Conservation (phyloP, 129 eudicot species). For the Tagetes erecta region DNA sequence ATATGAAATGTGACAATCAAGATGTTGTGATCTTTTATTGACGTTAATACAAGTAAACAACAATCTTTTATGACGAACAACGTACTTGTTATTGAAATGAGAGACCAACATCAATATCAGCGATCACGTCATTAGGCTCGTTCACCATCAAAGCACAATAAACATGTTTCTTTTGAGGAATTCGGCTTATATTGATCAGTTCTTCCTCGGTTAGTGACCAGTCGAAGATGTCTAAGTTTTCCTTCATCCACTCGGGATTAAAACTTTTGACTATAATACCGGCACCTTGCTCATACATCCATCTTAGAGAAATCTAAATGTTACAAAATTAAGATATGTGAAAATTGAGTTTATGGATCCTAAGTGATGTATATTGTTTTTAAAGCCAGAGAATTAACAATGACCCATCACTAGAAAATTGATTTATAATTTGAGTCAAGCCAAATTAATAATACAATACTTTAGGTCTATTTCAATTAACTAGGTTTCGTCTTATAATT, state of each 20-base stretch:
- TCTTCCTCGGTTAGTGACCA: slow-evolving; percentile 37
- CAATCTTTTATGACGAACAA: not conserved
- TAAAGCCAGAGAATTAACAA: not conserved
- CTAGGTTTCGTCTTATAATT: no score
- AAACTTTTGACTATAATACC: slow-evolving; percentile 43
- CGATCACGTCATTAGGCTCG: slow-evolving; percentile 34
- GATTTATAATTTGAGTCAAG: no score
- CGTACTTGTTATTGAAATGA: no score
- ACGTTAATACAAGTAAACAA: not conserved
- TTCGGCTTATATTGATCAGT: slow-evolving; percentile 32
- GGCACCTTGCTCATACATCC: slow-evolving; percentile 48
- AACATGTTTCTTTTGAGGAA: slow-evolving; percentile 42
- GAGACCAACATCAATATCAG: slow-evolving; percentile 48
- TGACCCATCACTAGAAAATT: no score
- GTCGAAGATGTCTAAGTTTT: slow-evolving; percentile 47
- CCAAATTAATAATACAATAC: no score
- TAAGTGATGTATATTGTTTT: no score
- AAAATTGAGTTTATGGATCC: no score
- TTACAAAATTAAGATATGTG: not conserved
- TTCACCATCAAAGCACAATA: slow-evolving; percentile 18
- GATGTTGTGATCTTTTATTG: not conserved
- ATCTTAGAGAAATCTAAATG: slow-evolving; percentile 36
- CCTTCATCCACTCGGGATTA: slow-evolving; percentile 50
- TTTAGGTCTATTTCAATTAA: no score
- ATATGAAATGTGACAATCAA: not conserved